A percentile compares a stretch with the other conserved stretches of the same genome.
phyloP scores from a whole-genome alignment of 1,284 basidiomycete genomes.

The Vanrija sp. region DNA sequence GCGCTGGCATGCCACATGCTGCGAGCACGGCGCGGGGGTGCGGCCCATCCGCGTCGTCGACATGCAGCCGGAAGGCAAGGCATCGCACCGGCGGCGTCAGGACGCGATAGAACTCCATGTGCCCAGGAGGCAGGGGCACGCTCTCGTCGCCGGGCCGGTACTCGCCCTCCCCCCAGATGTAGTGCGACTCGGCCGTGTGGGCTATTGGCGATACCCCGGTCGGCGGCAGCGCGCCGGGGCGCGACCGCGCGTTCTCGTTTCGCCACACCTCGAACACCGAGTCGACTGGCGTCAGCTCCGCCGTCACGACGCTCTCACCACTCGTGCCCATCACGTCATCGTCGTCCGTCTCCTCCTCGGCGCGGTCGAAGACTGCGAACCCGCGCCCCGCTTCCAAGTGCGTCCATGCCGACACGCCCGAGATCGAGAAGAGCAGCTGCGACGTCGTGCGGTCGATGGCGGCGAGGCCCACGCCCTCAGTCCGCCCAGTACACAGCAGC shows the following conservation, averaged over 20 bases:
- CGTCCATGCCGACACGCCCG: constrained; percentile 16
- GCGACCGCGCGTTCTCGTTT: constrained; percentile 19
- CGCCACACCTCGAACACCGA: constrained; percentile 28
- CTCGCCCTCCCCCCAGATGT: background rate
- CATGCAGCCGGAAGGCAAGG: constrained; percentile 33
- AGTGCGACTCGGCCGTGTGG: constrained; percentile 13
- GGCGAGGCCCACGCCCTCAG: constrained; percentile 5
- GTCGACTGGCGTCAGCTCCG: constrained; percentile 5
- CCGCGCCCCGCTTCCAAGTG: constrained; percentile 43
- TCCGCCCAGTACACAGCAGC: constrained; percentile 26
- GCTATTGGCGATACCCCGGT: constrained; percentile 5
- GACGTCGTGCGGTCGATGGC: constrained; percentile 8
- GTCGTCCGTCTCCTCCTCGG: background rate
- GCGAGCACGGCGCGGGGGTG: constrained; percentile 26
- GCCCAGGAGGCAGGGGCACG: constrained; percentile 28
- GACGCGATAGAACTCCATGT: constrained; percentile 31
- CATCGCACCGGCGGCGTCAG: constrained; percentile 30
- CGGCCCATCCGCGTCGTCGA: constrained; percentile 26
- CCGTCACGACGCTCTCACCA: background rate
- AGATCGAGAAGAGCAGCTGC: constrained; percentile 26
- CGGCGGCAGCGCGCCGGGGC: constrained; percentile 3
- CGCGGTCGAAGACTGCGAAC: constrained; percentile 27
- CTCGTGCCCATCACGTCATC: background rate
- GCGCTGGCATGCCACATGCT: constrained; percentile 22
- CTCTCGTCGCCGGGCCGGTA: background rate